Percentiles rank a stretch among this genome's conserved stretches.
phyloP scores from a whole-genome alignment of 2,329 filamentous ascomycete genomes.

The Verticillium longisporum region DNA sequence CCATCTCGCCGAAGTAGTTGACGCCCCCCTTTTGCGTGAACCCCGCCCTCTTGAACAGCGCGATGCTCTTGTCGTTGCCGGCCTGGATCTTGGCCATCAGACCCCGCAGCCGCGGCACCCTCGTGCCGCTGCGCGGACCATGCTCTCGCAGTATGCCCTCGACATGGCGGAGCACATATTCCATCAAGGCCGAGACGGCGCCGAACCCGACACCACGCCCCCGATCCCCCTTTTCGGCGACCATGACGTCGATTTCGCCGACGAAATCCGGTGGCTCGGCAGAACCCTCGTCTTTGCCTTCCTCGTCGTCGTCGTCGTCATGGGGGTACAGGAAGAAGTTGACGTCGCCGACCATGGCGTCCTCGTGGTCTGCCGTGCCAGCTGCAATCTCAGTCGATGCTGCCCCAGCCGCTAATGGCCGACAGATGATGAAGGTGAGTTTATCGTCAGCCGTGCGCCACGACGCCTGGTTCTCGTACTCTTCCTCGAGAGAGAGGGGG shows the following conservation, averaged over 20 bases:
- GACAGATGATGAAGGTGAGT: conserved; percentile 83
- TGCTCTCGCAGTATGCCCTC: conserved; percentile 45
- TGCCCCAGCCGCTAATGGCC: conserved; percentile 24
- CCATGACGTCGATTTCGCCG: conserved; percentile 84
- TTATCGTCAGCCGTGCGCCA: conserved; percentile 83
- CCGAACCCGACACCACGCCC: conserved; percentile 59
- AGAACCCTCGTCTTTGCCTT: conserved; percentile 6
- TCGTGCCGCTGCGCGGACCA: conserved; percentile 15
- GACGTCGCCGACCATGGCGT: conserved; percentile 64
- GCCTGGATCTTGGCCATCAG: conserved; percentile 55
- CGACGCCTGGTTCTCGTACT: conserved; percentile 83
- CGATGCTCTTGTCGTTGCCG: conserved; percentile 43
- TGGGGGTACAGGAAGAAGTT: conserved; percentile 70
- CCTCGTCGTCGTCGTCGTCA: conserved; percentile 39
- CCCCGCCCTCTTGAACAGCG: conserved; percentile 43
- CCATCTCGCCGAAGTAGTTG: conserved; percentile 56
- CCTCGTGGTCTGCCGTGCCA: conserved; percentile 44
- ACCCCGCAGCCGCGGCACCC: conserved; percentile 28
- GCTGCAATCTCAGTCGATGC: conserved; percentile 19
- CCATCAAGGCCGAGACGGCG: conserved; percentile 60
- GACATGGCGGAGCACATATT: conserved; percentile 55
- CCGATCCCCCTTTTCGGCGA: conserved; percentile 53
- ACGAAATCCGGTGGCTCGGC: conserved; percentile 27
- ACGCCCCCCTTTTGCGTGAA: conserved; percentile 44
- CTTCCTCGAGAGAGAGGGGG: conserved; percentile 69